Evolutionary conservation across 176 grass and related monocot species (phyloP).

Genomic region (Triticum dicoccoides): DNA sequence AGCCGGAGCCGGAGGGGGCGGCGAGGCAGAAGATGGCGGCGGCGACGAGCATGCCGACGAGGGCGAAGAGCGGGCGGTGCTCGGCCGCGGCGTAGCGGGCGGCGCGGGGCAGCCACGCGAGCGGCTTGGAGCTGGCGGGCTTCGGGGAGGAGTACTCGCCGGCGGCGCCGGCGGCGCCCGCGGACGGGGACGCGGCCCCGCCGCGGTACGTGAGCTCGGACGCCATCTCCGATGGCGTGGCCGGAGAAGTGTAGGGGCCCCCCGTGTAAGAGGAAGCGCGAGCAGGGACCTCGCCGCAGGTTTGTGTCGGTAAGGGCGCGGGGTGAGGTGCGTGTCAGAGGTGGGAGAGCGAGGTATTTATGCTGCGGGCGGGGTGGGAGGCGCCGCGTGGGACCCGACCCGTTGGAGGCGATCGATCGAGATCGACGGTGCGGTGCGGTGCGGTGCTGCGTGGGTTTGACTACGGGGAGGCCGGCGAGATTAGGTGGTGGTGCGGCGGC

Average conservation of each 20-base stretch:
- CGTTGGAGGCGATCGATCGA: not conserved
- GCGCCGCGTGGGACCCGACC: not conserved
- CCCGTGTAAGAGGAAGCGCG: not conserved
- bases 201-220: constrained; percentile 86
- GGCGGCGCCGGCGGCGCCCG: not conserved
- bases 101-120: constrained; percentile 58
- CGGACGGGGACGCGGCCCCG: constrained; percentile 23
- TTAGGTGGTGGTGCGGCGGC: not conserved
- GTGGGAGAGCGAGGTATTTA: constrained; percentile 22
- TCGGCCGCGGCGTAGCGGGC: constrained; percentile 52
- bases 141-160: constrained; percentile 35
- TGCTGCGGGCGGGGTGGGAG: not conserved
- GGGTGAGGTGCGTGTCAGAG: constrained; percentile 12
- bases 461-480: not conserved
- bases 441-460: not conserved
- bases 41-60: constrained; percentile 68
- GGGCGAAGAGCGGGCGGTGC: constrained; percentile 72
- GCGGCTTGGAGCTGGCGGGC: constrained; percentile 56
- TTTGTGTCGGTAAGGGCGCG: not conserved
- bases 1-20: not conserved
- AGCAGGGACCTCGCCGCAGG: not conserved
- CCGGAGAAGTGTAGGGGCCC: not conserved
- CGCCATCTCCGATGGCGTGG: constrained; percentile 44
- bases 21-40: constrained; percentile 55
- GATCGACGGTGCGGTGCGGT: not conserved